Evolutionary conservation across 2,329 filamentous ascomycete genomes (phyloP).

Genomic region (Neonectria magnoliae): DNA sequence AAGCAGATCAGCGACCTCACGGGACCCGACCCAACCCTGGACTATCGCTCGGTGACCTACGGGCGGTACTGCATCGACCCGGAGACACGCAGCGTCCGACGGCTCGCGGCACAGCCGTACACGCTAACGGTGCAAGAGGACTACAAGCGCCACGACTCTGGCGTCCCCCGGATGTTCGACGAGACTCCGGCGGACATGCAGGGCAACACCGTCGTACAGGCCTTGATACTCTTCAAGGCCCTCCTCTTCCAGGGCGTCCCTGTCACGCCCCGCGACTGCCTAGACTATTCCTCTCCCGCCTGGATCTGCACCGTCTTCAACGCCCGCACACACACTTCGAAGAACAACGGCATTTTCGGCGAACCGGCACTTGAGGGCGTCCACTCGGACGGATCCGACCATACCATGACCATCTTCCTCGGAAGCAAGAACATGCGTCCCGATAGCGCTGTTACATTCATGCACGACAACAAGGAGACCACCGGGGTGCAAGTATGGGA

Average conservation of each 20-base stretch:
- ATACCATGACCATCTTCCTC: conserved; percentile 45
- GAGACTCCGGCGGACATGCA: conserved; percentile 41
- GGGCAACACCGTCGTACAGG: conserved; percentile 43
- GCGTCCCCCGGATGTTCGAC: conserved; percentile 37
- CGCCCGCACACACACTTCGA: conserved; percentile 38
- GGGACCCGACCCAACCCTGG: conserved; percentile 38
- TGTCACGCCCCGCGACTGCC: conserved; percentile 26
- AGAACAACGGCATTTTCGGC: conserved; percentile 33
- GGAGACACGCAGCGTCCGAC: conserved; percentile 32
- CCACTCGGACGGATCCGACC: conserved; percentile 43
- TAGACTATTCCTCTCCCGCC: conserved; percentile 38
- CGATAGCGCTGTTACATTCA: conserved; percentile 41
- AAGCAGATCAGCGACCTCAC: conserved; percentile 37
- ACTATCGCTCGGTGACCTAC: conserved; percentile 36
- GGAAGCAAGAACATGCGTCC: conserved; percentile 40
- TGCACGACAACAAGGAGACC: conserved; percentile 39
- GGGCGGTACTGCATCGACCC: conserved; percentile 41
- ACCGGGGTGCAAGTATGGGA: conserved; percentile 36
- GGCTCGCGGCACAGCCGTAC: conserved; percentile 43
- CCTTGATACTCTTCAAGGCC: conserved; percentile 44
- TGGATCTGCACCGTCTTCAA: conserved; percentile 43
- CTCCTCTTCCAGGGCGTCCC: conserved; percentile 38
- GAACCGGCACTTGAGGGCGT: conserved; percentile 45
- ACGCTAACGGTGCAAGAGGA: conserved; percentile 40
- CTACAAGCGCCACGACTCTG: conserved; percentile 43